Base-by-base conservation (phyloP, 495 filamentous ascomycete genomes). In the Clohesyomyces aquaticus region DNA sequence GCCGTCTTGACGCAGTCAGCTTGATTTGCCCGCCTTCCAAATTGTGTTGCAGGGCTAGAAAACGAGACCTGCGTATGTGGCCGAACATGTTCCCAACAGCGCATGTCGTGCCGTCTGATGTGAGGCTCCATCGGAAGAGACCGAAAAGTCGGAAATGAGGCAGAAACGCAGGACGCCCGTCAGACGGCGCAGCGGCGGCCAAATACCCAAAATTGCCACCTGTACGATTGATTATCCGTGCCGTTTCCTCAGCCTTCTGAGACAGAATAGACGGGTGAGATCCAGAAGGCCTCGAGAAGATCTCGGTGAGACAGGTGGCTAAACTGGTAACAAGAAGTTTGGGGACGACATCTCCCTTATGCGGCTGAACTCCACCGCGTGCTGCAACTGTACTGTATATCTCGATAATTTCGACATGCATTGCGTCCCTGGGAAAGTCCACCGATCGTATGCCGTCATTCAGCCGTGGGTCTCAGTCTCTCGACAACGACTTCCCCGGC, bases 401-500 rank as follows among this genome's bases (percentile, higher is more conserved):
- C 54, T 57, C 2, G 4, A 28, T 12, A 41, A 28, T 28, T 46
- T 28, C 42, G 21, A n/a, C 12, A 8, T 57, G 54, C 51, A 38
- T 55, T 29, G 29, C 19, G 35, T 29, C 29, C 3, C 41, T 29
- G 51, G 48, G 32, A 47, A 29, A n/a, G 42, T 28, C 22, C 12
- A 48, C 23, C 42, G 8, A 21, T 27, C 12, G 52, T 42, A 32
- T 28, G 21, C 25, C 12, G 41, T 11, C 45, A 22, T 11, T 51
- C 49, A 16, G 19, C 2, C 22, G 35, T 25, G n/a, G n/a, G 28
- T 29, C 41, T 67, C 45, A 68, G n/a, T 62, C 65, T 25, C 28
- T 45, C 49, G 63, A 59, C 54, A 70, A 27, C 6, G 67, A 66
- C 46, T 52, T 55, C 29, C 67, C 67, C n/a, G 67, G 67, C 19